A percentile compares a stretch with the other conserved stretches of the same genome.
phyloP scores from a whole-genome alignment of 2,329 filamentous ascomycete species.

The Aspergillus novoparasiticus region DNA sequence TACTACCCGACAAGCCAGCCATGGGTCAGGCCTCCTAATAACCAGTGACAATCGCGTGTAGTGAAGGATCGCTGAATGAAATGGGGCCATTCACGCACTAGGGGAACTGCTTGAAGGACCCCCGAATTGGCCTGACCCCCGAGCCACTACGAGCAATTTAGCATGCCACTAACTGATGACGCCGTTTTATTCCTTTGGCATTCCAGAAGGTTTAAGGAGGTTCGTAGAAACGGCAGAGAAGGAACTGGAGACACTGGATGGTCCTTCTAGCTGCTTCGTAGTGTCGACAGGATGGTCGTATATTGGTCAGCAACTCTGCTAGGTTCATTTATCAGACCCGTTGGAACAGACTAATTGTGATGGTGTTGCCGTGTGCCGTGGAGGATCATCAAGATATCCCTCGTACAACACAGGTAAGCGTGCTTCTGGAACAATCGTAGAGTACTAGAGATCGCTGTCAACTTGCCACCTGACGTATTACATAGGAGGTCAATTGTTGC shows the following conservation, averaged over 20 bases:
- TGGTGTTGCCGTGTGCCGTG: constrained; percentile 8
- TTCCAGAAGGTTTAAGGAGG: constrained; percentile 28
- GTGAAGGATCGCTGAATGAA: not conserved
- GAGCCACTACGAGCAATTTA: constrained; percentile 5
- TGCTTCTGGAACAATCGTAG: constrained; percentile 18
- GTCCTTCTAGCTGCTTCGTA: constrained; percentile 3
- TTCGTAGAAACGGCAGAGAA: constrained; percentile 11
- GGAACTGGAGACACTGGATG: constrained; percentile 9
- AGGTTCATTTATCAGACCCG: not conserved
- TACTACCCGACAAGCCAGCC: constrained; percentile 17
- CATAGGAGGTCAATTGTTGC: not conserved
- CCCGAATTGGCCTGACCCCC: not conserved
- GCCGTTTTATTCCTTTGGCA: constrained; percentile 17
- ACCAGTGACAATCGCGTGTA: constrained; percentile 6
- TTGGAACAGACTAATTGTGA: constrained; percentile 8
- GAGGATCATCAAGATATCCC: constrained; percentile 21
- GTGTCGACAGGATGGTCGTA: not conserved
- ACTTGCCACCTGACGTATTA: not conserved
- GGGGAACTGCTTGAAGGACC: not conserved
- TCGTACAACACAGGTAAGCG: constrained; percentile 17
- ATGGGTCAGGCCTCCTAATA: constrained; percentile 6
- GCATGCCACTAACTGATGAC: constrained; percentile 12
- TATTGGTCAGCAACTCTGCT: not conserved
- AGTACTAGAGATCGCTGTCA: constrained; percentile 5
- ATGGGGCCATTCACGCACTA: constrained; percentile 6